Evolutionary conservation across 495 filamentous ascomycete genomes (phyloP), one percentile per base, ranked within the genome.

Genomic region (Chaetomium tenue): DNA sequence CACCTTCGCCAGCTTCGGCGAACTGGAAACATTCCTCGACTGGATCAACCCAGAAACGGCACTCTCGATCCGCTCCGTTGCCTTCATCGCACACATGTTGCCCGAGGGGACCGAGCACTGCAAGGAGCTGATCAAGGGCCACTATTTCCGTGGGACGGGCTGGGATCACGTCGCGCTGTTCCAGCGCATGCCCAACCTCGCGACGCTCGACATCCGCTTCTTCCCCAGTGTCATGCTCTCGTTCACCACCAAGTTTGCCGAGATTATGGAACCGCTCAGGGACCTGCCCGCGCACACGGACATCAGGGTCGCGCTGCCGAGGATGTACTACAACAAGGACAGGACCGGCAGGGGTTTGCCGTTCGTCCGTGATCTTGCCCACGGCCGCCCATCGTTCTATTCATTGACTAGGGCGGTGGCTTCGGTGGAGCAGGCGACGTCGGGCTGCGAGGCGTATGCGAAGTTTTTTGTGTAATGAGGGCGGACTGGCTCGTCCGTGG

Each of bases 191-290:
- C 50, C 57, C 4, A 53, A 61, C 26, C 51, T 64, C 15, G 20
- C 46, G 44, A 12, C 15, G 2, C 61, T 68, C 28, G 61, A 68
- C 39, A 37, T 68, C 42, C 58, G 40, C 58, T 64, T 68, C 37
- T 68, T 58, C 66, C 66, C 66, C 25, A 64, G 61, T 57, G 4
- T 58, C 16, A 52, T 64, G 26, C 52, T 68, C 2, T 58, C 50
- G 0, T 26, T 51, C 22, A 56, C 57, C 28, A 53, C 57, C 18
- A 5, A 42, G 44, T n/a, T 68, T n/a, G 12, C 4, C 16, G 57
- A 61, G 30, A 42, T 68, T 1, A 20, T 68, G 22, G 33, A 46
- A 30, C 66, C 66, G 22, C 58, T 68, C 9, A 20, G 50, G 11
- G 42, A 58, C 16, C 28, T 68, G 5, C n/a, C 28, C 39, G 26